Evolutionary conservation across 2,329 filamentous ascomycete genomes (phyloP).

Genomic region (Ceratocystis papillata): DNA sequence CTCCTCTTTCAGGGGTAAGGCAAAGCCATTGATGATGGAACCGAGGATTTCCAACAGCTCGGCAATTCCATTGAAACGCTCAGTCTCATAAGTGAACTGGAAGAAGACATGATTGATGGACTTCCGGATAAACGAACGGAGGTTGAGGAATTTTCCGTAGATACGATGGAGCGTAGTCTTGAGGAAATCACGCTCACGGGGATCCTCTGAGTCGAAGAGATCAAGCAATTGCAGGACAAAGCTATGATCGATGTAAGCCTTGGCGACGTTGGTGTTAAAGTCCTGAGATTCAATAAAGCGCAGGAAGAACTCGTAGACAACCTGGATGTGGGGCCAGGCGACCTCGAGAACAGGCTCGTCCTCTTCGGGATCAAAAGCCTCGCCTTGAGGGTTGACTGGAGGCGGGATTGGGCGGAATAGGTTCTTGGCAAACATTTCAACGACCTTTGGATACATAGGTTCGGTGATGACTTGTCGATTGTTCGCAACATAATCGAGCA

Average conservation of each 20-base stretch:
- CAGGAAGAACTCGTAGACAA: constrained; percentile 98
- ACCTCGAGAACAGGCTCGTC: constrained; percentile 97
- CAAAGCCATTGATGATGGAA: constrained; percentile 98
- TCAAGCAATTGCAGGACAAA: constrained; percentile 96
- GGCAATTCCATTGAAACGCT: constrained; percentile 95
- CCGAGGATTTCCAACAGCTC: constrained; percentile 93
- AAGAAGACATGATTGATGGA: constrained; percentile 99
- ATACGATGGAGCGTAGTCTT: constrained; percentile 97
- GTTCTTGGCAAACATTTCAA: constrained; percentile 99
- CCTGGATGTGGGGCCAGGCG: constrained; percentile 97
- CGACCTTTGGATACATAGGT: constrained; percentile 95
- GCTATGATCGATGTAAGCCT: constrained; percentile 95
- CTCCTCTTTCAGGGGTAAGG: constrained; percentile 90
- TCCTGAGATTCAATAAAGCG: constrained; percentile 98
- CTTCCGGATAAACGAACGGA: constrained; percentile 90
- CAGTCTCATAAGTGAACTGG: constrained; percentile 97
- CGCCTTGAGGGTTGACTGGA: constrained; percentile 92
- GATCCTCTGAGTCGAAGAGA: constrained; percentile 95
- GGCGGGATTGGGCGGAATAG: constrained; percentile 94
- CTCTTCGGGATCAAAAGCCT: constrained; percentile 96
- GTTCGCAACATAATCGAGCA: constrained; percentile 96
- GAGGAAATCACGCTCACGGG: constrained; percentile 88
- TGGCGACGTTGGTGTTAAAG: constrained; percentile 99
- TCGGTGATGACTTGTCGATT: constrained; percentile 98
- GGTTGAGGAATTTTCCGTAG: constrained; percentile 96